Conservation (phyloP, 495 filamentous ascomycete genomes). For the Letharia lupina region DNA sequence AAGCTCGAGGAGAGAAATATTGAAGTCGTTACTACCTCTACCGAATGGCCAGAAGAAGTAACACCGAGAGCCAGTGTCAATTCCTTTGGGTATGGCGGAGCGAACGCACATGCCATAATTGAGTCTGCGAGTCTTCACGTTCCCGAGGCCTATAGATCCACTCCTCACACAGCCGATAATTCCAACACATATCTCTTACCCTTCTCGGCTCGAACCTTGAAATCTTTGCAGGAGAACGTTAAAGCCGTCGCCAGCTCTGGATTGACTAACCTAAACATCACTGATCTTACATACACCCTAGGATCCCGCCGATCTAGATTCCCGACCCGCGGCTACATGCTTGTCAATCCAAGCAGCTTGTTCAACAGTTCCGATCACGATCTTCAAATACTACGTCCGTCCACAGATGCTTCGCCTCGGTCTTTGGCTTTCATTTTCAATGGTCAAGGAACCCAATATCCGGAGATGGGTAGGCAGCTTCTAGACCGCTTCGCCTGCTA, state of each 20-base stretch:
- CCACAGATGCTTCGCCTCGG: no score
- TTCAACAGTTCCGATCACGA: neutral
- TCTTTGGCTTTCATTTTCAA: constrained; percentile 17
- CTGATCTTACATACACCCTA: no score
- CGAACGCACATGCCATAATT: constrained; percentile 32
- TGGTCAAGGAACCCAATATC: constrained; percentile 21
- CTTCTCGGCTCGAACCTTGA: no score
- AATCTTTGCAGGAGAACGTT: no score
- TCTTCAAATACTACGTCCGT: neutral
- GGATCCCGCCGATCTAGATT: no score
- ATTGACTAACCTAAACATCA: no score
- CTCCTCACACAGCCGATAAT: no score
- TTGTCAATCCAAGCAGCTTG: neutral
- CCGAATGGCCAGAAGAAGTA: constrained; percentile 6
- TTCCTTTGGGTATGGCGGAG: constrained; percentile 37
- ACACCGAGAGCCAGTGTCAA: constrained; percentile 27
- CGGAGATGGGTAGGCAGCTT: constrained; percentile 14
- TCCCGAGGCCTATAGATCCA: no score
- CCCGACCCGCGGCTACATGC: no score
- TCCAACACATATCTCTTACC: no score
- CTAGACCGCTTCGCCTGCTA: neutral
- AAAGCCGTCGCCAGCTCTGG: no score
- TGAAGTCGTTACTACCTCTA: constrained; percentile 4
- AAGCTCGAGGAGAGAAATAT: constrained; percentile 25
- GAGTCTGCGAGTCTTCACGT: neutral